These are phyloP conservation scores for Perilla frutescens DNA, from an alignment of 257 asterid species.

Conservation along the genomic window DNA sequence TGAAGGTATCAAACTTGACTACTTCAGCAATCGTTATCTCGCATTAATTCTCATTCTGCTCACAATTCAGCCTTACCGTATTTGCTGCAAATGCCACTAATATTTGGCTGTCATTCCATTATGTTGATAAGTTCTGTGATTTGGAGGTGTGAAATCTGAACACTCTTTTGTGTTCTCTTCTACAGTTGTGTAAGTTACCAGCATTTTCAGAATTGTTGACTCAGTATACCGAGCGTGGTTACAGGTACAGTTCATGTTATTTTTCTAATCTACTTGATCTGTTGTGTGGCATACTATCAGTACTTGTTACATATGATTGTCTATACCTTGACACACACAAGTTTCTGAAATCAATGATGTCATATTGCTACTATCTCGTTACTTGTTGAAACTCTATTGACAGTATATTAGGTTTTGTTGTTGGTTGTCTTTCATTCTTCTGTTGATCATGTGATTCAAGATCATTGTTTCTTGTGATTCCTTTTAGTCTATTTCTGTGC, in stretches of 20 bases:
- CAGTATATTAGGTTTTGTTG: neutral
- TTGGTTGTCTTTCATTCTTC: conserved; percentile 14
- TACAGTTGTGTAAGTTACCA: conserved; percentile 75
- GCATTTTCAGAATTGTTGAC: conserved; percentile 71
- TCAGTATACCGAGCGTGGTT: conserved; percentile 73
- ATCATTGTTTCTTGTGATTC: conserved; percentile 7
- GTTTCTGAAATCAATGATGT: conserved; percentile 8
- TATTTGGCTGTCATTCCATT: conserved; percentile 13
- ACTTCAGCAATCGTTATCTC: conserved; percentile 1
- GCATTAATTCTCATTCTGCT: conserved; percentile 7
- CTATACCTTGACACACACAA: neutral
- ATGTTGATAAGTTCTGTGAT: conserved; percentile 22
- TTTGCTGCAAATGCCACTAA: conserved; percentile 12
- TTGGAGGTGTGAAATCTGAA: conserved; percentile 23
- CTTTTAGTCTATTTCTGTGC: neutral
- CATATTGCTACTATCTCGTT: neutral
- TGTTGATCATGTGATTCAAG: neutral
- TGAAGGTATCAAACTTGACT: conserved; percentile 9
- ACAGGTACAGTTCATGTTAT: conserved; percentile 60
- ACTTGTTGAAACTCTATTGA: neutral
- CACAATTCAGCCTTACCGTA: conserved; percentile 7
- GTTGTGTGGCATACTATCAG: neutral
- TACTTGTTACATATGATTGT: conserved; percentile 10
- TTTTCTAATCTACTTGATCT: conserved; percentile 21
- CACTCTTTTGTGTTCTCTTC: conserved; percentile 32